Percentiles rank a stretch among this genome's conserved stretches.
These are phyloP conservation scores for Alternaria solani DNA, from an alignment of 2,329 filamentous ascomycete genomes.

Conservation along the genomic window DNA sequence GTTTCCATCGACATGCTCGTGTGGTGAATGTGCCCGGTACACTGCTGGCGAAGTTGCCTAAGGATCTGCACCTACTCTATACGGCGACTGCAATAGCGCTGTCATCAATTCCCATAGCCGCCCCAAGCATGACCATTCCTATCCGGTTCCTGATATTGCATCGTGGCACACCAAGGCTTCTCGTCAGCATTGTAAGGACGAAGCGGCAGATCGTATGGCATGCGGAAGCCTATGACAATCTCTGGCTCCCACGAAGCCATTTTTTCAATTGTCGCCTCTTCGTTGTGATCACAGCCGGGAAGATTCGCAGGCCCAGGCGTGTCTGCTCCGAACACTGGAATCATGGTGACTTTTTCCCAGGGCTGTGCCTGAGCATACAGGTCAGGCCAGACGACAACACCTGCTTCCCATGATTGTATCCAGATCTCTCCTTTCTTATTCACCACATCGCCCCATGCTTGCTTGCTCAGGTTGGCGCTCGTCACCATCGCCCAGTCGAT, in stretches of 20 bases:
- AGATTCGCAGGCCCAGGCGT: constrained; percentile 50
- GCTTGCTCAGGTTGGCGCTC: constrained; percentile 89
- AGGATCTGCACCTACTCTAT: not conserved
- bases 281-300: constrained; percentile 20
- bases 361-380: constrained; percentile 49
- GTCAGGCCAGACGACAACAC: constrained; percentile 82
- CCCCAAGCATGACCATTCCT: constrained; percentile 60
- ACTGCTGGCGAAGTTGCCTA: not conserved
- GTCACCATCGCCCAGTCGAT: constrained; percentile 89
- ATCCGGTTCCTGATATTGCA: constrained; percentile 68
- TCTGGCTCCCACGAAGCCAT: not conserved
- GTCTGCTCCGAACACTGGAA: constrained; percentile 72
- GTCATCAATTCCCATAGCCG: constrained; percentile 19
- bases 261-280: constrained; percentile 4
- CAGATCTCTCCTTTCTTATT: constrained; percentile 68
- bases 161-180: constrained; percentile 78
- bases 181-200: constrained; percentile 70
- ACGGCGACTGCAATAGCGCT: not conserved
- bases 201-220: constrained; percentile 84
- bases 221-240: constrained; percentile 70
- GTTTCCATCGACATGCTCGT: not conserved
- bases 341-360: constrained; percentile 63
- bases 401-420: constrained; percentile 83
- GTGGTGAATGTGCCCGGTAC: not conserved
- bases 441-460: constrained; percentile 80